Percentiles rank a stretch among this genome's conserved stretches.
Evolutionary conservation across 345 rosid species (phyloP).

Genomic region (Camelina hispida): DNA sequence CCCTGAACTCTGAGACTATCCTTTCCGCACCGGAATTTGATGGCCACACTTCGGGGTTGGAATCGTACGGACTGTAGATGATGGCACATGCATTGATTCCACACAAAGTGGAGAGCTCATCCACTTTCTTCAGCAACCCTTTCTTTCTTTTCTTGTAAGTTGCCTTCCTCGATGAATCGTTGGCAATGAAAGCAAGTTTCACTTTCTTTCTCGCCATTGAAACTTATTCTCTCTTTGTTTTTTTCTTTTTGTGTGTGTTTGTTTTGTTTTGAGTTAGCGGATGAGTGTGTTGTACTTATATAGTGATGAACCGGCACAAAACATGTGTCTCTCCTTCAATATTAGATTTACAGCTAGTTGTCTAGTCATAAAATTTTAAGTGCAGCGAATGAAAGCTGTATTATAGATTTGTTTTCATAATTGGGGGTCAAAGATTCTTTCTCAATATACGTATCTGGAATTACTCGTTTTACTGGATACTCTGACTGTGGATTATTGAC

Average conservation of each 20-base stretch:
- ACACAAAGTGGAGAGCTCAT: not conserved
- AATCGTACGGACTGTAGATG: not conserved
- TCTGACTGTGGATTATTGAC: not conserved
- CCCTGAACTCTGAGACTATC: constrained; percentile 26
- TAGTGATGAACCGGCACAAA: not conserved
- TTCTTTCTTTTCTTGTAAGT: constrained; percentile 47
- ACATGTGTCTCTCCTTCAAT: not conserved
- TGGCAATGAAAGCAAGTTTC: constrained; percentile 44
- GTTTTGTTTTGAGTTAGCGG: not conserved
- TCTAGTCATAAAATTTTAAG: too few relatives aligned
- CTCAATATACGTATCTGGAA: not conserved
- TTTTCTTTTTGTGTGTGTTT: not conserved
- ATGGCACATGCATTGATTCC: not conserved
- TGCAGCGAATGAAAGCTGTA: too few relatives aligned
- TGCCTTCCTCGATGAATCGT: constrained; percentile 44
- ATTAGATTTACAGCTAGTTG: not conserved
- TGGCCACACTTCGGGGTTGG: constrained; percentile 1
- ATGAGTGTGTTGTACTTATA: not conserved
- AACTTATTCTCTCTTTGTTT: not conserved
- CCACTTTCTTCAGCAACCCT: constrained; percentile 17
- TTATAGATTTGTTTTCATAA: not conserved
- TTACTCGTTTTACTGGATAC: not conserved
- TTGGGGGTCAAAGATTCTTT: not conserved
- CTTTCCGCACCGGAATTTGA: constrained; percentile 28
- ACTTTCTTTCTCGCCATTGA: constrained; percentile 39